Evolutionary conservation across 495 filamentous ascomycete species (phyloP), one percentile per base, ranked within the genome.

Genomic region (Aspergillus bridgeri): DNA sequence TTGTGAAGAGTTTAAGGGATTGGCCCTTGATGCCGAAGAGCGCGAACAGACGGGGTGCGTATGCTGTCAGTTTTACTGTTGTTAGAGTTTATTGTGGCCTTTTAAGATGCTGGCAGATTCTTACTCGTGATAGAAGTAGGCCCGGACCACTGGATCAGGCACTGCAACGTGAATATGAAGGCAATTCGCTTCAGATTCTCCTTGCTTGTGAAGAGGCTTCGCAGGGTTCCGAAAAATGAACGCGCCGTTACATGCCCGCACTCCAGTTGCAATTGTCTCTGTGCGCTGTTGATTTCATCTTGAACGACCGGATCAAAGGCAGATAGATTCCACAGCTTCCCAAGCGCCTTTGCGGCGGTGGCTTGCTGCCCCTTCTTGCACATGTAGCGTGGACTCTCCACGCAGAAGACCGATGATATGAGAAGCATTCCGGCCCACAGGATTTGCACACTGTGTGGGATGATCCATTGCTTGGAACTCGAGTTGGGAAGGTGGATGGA

Each of bases 71-170:
- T 15, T 13, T 9, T 38, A 13, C 17, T 38, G 33, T 38, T 11
- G 13, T 15, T 38, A 15, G n/a, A n/a, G n/a, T 38, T 0, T n/a
- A n/a, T 46, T n/a, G 43, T 47, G 0, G 23, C 8, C 27, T 29
- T 25, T 19, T 29, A 21, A 5, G 27, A 23, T n/a, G 19, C 18
- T 6, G 27, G 5, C 20, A 22, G 27, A 13, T 43, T 42, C 57
- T 38, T 54, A 67, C 65, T 67, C 7, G 66, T 69, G 4, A 85
- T 81, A 49, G 77, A 75, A 33, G 79, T 79, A 2, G 85, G 81
- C 0, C 85, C 85, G n/a, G 78, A 83, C 85, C 83, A 86, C 59
- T 86, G 82, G 0, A 74, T 73, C 2, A 87, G 65, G 21, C 86
- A 60, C 53, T 86, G 82, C 0, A 75, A 70, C 38, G 73, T 69